Base-by-base conservation (phyloP, 495 filamentous ascomycete species). In the Neurospora sp. region DNA sequence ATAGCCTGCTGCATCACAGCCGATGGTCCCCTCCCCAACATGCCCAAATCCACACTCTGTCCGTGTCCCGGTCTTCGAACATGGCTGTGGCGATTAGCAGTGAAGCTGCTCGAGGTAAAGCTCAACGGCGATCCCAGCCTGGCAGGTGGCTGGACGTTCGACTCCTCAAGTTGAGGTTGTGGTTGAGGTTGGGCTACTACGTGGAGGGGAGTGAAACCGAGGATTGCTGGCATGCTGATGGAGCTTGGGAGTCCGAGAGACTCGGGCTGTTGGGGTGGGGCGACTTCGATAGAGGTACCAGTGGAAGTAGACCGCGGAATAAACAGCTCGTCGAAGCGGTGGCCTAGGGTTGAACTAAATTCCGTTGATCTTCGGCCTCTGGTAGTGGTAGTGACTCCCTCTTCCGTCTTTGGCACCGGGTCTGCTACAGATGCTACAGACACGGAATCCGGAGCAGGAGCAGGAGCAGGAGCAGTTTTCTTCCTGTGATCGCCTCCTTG, bases 41-140 rank as follows among this genome's bases (percentile, higher is more conserved):
- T 82, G 9, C 81, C 80, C 65, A 83, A 71, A 31, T 80, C 82
- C 42, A 86, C 80, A 71, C 78, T 82, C 38, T 74, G 79, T 16
- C 82, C 80, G 39, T 82, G 76, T 61, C 78, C 78, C 68, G 78
- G 79, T 20, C 78, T 77, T 27, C 47, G 0, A 0, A 59, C 2
- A 27, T 86, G 80, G 71, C 84, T 85, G 20, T 44, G 41, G 27
- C 53, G 53, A 35, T 5, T 31, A 18, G 53, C 53, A 27, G 86
- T 85, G 73, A 87, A 88, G 35, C 35, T 35, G 74, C 83, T 87
- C 68, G 81, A 80, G 74, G 83, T 85, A 1, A 84, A 81, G 59
- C 75, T 78, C 20, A 87, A 87, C 0, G 86, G 87, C 7, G 87
- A 88, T 39, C 87, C 86, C 3, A 88, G 79, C 16, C 86, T 82